Base-by-base conservation (phyloP, 768 basidiomycete species). In the Dioszegia crocea region DNA sequence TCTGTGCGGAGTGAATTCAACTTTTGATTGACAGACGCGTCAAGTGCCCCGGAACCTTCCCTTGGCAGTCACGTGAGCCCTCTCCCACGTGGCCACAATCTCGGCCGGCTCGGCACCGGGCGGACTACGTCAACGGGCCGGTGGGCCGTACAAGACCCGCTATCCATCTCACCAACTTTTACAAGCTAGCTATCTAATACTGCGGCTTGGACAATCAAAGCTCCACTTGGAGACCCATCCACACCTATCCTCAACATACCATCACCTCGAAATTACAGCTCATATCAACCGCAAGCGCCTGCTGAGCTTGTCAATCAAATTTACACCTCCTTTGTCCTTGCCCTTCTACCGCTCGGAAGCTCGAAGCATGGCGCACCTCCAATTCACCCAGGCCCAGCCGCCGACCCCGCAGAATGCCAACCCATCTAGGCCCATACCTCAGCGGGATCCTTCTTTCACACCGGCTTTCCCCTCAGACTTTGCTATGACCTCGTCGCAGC, bases 401-500 rank as follows among this genome's bases (percentile, higher is more conserved):
- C 51, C 49, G 2, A 40, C 33, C 12, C 17, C 23, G 3, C 45
- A 21, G 33, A 31, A n/a, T 26, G 31, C 45, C 46, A 45, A 56
- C 14, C 53, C 53, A 12, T 21, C 23, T 38, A 51, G 29, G 30
- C 48, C 60, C 2, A 56, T 56, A 45, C 55, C 39, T 41, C 38
- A 50, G 8, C 44, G 30, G 6, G 45, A 38, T 36, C 29, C 44
- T 17, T 30, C 30, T 14, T 47, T 48, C 43, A 33, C 33, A 21
- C 62, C 62, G 1, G 62, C 62, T 6, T 63, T 63, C 40, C 62
- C 62, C 6, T 63, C 62, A 1, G 62, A 63, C 21, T 53, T 23
- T 38, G 51, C 51, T 27, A 24, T 53, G 51, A 53, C 38, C 52
- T 56, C 59, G 2, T 46, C 62, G 19, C 46, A 52, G 33, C 61